Evolutionary conservation across 352 stramenopile species (phyloP).

Genomic region (Thraustochytrium sp.): DNA sequence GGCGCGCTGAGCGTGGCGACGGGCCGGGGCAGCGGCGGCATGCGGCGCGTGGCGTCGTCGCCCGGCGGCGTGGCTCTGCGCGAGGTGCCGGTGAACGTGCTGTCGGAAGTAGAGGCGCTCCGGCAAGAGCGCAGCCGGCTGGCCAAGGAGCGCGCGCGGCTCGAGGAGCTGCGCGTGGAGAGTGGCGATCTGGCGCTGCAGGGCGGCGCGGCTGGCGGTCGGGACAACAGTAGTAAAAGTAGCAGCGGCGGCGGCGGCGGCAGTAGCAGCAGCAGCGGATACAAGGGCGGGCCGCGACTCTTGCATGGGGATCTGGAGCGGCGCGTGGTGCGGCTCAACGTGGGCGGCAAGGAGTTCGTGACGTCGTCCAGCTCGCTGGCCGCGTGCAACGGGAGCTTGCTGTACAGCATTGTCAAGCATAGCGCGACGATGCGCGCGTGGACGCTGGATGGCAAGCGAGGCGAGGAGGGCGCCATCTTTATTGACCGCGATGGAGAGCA

Average conservation of each 20-base stretch:
- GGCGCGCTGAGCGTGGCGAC: neutral
- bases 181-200: neutral
- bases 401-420: conserved; percentile 24
- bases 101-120: neutral
- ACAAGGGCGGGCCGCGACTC: too few species aligned
- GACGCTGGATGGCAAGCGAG: neutral
- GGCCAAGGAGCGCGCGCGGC: neutral
- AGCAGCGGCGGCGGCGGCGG: too few species aligned
- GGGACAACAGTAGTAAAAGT: too few species aligned
- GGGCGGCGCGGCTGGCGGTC: too few species aligned
- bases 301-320: too few species aligned
- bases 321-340: neutral
- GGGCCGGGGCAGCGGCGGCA: neutral
- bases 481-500: conserved; percentile 2
- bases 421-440: neutral
- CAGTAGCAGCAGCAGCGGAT: too few species aligned
- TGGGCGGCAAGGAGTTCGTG: neutral
- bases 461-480: neutral
- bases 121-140: neutral
- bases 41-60: neutral
- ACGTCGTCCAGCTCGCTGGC: neutral
- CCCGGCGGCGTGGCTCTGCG: neutral
- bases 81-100: neutral
- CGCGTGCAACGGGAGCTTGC: neutral
- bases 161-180: neutral